phyloP scores from a whole-genome alignment of 768 basidiomycete genomes.

The Lyophyllum atratum region DNA sequence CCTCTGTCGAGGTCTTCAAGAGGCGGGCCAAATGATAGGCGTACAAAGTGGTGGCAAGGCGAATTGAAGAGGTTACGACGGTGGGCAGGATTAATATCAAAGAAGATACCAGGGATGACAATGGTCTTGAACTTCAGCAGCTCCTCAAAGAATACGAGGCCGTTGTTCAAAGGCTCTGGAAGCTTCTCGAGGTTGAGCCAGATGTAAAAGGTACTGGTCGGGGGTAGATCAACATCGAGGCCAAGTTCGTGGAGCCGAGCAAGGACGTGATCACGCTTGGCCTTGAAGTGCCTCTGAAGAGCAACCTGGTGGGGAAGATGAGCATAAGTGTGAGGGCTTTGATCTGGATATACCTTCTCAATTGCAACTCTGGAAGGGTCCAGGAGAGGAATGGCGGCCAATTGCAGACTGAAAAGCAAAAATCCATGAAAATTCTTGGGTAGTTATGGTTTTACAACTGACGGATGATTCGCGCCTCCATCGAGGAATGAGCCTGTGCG shows the following conservation, averaged over 20 bases:
- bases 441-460: constrained; percentile 26
- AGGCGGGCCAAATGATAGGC: constrained; percentile 85
- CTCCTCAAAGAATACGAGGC: constrained; percentile 94
- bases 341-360: constrained; percentile 56
- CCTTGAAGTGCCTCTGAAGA: constrained; percentile 88
- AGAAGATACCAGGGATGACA: constrained; percentile 90
- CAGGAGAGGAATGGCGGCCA: constrained; percentile 84
- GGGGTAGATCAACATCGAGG: constrained; percentile 76
- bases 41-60: constrained; percentile 88
- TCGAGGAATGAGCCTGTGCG: constrained; percentile 81
- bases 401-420: constrained; percentile 60
- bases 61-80: constrained; percentile 89
- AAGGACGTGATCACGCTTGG: constrained; percentile 89
- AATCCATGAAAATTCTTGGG: neutral
- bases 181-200: constrained; percentile 87
- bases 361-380: constrained; percentile 64
- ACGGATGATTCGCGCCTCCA: constrained; percentile 94
- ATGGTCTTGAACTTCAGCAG: constrained; percentile 89
- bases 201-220: constrained; percentile 88
- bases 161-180: constrained; percentile 84
- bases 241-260: constrained; percentile 76
- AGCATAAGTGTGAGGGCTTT: neutral
- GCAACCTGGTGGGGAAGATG: constrained; percentile 49
- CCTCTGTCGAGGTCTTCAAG: constrained; percentile 80
- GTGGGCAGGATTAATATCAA: constrained; percentile 80